Evolutionary conservation across 73 alveolate genomes (phyloP).

Genomic region (Tetrahymena elliotti): DNA sequence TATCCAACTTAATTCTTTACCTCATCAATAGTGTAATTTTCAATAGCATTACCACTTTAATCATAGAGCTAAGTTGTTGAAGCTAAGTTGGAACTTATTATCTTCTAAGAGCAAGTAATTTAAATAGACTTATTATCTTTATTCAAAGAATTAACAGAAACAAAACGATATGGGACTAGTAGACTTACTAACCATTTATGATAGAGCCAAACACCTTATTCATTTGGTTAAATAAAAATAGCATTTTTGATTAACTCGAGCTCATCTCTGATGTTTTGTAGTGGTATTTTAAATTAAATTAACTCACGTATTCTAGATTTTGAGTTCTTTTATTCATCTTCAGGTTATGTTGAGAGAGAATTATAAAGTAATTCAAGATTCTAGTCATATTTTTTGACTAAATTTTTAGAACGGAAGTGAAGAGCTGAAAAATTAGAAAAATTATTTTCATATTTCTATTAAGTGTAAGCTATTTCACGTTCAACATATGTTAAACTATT

Average conservation of each 20-base stretch:
- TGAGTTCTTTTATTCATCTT: conserved; percentile 27
- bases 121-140: neutral
- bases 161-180: conserved; percentile 10
- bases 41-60: neutral
- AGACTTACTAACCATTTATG: conserved; percentile 70
- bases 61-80: neutral
- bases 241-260: conserved; percentile 77
- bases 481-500: conserved; percentile 1
- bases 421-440: conserved; percentile 84
- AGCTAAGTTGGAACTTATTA: neutral
- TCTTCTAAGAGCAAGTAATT: neutral
- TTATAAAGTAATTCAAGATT: neutral
- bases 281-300: conserved; percentile 40
- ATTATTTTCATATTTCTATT: conserved; percentile 57
- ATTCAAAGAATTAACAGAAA: neutral
- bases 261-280: conserved; percentile 52
- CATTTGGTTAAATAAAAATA: conserved; percentile 83
- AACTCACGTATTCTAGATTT: neutral
- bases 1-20: neutral
- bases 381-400: conserved; percentile 20
- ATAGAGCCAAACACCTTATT: conserved; percentile 82
- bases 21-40: neutral
- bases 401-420: conserved; percentile 67
- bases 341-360: conserved; percentile 11
- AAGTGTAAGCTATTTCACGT: conserved; percentile 51